Evolutionary conservation across 352 stramenopile species (phyloP).

Genomic region (Globisporangium rhizosaccharum): DNA sequence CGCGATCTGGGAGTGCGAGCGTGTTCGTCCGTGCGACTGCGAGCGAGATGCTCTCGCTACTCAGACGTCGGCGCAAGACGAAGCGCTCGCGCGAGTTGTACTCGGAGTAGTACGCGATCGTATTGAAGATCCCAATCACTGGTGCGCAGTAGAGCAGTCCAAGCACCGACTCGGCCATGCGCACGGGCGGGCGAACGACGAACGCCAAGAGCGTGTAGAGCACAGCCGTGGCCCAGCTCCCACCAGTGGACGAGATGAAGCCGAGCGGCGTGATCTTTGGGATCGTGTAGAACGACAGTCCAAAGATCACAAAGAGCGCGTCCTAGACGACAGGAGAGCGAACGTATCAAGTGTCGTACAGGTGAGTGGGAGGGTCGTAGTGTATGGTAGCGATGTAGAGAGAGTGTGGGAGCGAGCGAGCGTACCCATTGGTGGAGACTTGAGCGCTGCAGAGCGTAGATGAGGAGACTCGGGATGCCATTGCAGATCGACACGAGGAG

Average conservation of each 20-base stretch:
- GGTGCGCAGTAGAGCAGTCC: slow-evolving; percentile 65
- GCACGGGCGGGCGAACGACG: slow-evolving; percentile 37
- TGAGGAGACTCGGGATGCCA: slow-evolving; percentile 57
- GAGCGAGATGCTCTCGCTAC: slow-evolving; percentile 75
- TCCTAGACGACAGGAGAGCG: slow-evolving; percentile 30
- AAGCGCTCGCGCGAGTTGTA: slow-evolving; percentile 81
- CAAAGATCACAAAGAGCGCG: slow-evolving; percentile 78
- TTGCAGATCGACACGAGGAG: slow-evolving; percentile 68
- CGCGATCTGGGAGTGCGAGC: slow-evolving; percentile 12
- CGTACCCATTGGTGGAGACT: slow-evolving; percentile 78
- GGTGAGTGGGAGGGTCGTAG: background rate
- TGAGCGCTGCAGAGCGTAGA: slow-evolving; percentile 65
- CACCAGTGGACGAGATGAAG: slow-evolving; percentile 67
- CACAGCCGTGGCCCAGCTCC: slow-evolving; percentile 58
- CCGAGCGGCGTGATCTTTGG: slow-evolving; percentile 79
- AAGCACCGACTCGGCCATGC: slow-evolving; percentile 44
- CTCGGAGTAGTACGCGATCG: slow-evolving; percentile 83
- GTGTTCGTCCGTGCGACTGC: slow-evolving; percentile 58
- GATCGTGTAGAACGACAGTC: slow-evolving; percentile 82
- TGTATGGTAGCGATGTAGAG: no score
- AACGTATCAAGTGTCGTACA: no score
- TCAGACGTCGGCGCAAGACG: slow-evolving; percentile 53
- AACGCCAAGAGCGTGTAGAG: slow-evolving; percentile 57
- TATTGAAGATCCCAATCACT: slow-evolving; percentile 81
- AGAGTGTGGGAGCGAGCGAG: background rate